Evolutionary conservation across 345 rosid species (phyloP), one percentile per base, ranked within the genome.

Genomic region (Carallia brachiata): DNA sequence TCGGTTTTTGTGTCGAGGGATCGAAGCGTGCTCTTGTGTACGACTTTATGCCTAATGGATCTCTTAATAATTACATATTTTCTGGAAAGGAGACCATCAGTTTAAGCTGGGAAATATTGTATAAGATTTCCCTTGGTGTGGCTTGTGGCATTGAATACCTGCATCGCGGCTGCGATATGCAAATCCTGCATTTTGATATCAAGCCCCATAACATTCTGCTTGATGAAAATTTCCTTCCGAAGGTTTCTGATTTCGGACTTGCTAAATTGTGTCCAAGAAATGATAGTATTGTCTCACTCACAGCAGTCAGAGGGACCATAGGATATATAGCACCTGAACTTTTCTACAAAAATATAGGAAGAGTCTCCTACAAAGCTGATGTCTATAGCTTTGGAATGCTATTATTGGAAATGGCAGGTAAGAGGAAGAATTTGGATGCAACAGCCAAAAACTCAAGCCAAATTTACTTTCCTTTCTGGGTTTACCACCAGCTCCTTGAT

Each of bases 1-100:
- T 70, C 2, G 73, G 73, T 0, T 61, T 44, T 7, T 48, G 36
- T 52, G 56, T 17, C 0, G 73, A 70, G 19, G 73, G 73, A 19
- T 50, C 66, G 0, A 69, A 60, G 16, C 48, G 10, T 6, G 66
- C 72, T 18, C 66, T 66, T 53, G 1, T 66, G 8, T 66, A 53
- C 18, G 68, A 66, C 1, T 66, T 66, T 18, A 66, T 66, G 72
- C 48, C 65, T 17, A 69, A 47, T 69, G 72, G 65, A 44, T 69
- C 65, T 15, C 65, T 69, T n/a, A 39, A 69, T 2, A 69, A 7
- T 0, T 6, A 59, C 23, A 8, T 69, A 0, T 69, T 32, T 59
- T 4, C 15, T 34, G 16, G 4, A 13, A 10, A 60, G 9, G 54
- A 39, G 1, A 6, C n/a, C 0, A 2, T n/a, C 10, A 4, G 6